Base-by-base conservation (phyloP, 495 filamentous ascomycete species). In the Daldinia bambusicola region DNA sequence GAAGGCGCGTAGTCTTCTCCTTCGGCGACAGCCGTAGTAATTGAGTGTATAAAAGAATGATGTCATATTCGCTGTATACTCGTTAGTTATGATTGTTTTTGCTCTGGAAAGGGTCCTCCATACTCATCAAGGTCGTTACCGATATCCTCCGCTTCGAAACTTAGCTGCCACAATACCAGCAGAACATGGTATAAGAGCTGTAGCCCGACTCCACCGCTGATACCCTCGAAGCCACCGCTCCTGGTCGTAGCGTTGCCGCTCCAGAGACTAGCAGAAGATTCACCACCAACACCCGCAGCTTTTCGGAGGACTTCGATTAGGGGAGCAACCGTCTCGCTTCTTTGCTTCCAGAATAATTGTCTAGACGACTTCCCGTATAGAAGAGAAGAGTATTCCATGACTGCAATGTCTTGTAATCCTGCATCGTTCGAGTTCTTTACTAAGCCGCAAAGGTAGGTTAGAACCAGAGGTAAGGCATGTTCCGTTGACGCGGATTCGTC, bases 151-250 rank as follows among this genome's bases (percentile, higher is more conserved):
- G 90, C 92, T 75, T 98, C 96, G 69, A 99, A 99, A 64, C 92
- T 95, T 56, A 98, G 83, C 82, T 98, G 93, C 96, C 96, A 99
- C 22, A 98, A 78, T 13, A 94, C 92, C 40, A 99, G 82, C 36
- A 99, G 85, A 20, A 97, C 91, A 71, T 97, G 93, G 77, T 99
- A 99, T 30, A 99, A 85, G 43, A 98, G 88, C 75, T 99, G 96
- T 13, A 99, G 82, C 14, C 94, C 93, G 56, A 99, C 92, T 14
- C 92, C 92, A 55, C 94, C 92, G 50, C 90, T 86, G 43, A 96
- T 76, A 26, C 85, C 85, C 75, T 93, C 92, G 45, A 84, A 77
- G 9, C 82, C 83, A 68, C 77, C 86, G 55, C 85, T 83, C 52
- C 80, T 75, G 45, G 84, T 80, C 55, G 84, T 85, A 9, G 86